These are phyloP conservation scores for Globisporangium orthogonon DNA, from an alignment of 352 stramenopile genomes.

Conservation along the genomic window DNA sequence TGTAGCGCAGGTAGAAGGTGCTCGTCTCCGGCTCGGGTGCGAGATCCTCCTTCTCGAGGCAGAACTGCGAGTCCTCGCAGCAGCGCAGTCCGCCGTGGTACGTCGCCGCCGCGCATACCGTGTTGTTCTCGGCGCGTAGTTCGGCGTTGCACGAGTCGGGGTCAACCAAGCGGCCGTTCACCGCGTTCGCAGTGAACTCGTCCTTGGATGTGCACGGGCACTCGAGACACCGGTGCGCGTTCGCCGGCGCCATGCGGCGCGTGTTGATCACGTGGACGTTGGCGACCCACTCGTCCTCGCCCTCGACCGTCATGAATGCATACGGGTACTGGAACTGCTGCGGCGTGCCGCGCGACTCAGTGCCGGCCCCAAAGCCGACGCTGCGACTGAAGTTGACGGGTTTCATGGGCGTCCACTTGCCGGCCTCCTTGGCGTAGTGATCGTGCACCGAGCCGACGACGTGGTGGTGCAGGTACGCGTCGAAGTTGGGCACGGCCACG, in stretches of 20 bases:
- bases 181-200: constrained; percentile 30
- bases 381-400: constrained; percentile 61
- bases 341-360: constrained; percentile 68
- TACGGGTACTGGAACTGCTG: constrained; percentile 79
- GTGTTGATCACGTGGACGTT: constrained; percentile 86
- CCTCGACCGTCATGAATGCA: constrained; percentile 70
- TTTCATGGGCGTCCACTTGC: constrained; percentile 67
- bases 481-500: constrained; percentile 50
- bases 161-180: constrained; percentile 49
- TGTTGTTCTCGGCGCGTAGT: constrained; percentile 62
- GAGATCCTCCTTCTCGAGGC: constrained; percentile 53
- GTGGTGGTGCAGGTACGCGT: constrained; percentile 82
- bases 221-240: constrained; percentile 63
- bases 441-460: constrained; percentile 70
- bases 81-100: constrained; percentile 72
- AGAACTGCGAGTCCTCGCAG: constrained; percentile 67
- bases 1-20: constrained; percentile 73
- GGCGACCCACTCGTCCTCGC: constrained; percentile 73
- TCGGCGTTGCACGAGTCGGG: constrained; percentile 52
- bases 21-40: constrained; percentile 19
- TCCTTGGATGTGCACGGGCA: constrained; percentile 74
- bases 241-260: constrained; percentile 31
- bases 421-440: constrained; percentile 41
- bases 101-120: constrained; percentile 45
- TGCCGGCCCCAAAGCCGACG: constrained; percentile 73